phyloP scores from a whole-genome alignment of 768 basidiomycete species.

The Tulasnella calospora region DNA sequence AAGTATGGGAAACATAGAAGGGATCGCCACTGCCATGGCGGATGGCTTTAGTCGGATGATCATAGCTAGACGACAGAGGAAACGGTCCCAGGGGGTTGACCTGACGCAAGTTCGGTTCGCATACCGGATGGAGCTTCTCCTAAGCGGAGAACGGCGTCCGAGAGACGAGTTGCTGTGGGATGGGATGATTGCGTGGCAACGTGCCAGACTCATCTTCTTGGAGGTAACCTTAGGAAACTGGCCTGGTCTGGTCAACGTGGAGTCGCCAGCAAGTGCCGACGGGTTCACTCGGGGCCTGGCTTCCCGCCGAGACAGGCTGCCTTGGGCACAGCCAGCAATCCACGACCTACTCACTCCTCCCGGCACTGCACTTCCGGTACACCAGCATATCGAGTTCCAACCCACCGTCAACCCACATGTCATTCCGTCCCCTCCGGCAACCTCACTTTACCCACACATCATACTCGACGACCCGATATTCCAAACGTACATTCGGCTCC shows the following conservation, averaged over 20 bases:
- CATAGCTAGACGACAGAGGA: slow-evolving; percentile 36
- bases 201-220: slow-evolving; percentile 51
- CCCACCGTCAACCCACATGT: not conserved
- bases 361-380: not conserved
- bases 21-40: slow-evolving; percentile 39
- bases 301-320: not conserved
- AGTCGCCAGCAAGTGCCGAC: slow-evolving; percentile 40
- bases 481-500: slow-evolving; percentile 54
- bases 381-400: not conserved
- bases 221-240: slow-evolving; percentile 56
- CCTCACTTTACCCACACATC: slow-evolving; percentile 39
- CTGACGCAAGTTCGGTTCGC: slow-evolving; percentile 16
- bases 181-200: slow-evolving; percentile 44
- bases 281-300: slow-evolving; percentile 33
- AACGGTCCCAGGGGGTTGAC: slow-evolving; percentile 22
- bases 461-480: slow-evolving; percentile 52
- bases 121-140: not conserved
- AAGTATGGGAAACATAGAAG: not conserved
- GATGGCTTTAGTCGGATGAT: slow-evolving; percentile 52
- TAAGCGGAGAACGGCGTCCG: not conserved
- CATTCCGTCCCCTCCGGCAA: slow-evolving; percentile 23
- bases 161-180: slow-evolving; percentile 42
- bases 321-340: not conserved
- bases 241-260: slow-evolving; percentile 38
- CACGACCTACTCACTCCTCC: slow-evolving; percentile 17